Evolutionary conservation across 169 alveolate species (phyloP), one percentile per base, ranked within the genome.

Genomic region (Babesia sp.): DNA sequence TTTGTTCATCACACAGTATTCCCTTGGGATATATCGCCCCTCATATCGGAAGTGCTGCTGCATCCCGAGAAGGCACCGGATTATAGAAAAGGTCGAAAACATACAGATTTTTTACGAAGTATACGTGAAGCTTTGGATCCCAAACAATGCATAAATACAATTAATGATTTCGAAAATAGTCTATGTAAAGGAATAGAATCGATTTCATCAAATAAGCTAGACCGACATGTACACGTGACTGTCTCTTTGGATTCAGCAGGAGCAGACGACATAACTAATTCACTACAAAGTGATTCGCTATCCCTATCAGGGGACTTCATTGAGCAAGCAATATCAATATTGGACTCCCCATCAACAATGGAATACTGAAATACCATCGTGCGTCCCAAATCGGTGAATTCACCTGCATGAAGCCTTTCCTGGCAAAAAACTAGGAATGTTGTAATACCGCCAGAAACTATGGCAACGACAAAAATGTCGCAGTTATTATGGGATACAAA

Each of bases 1-100:
- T 89, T 89, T 81, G 91, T 84, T 16, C 90, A 89, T 55, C 93
- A 89, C 70, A 84, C 89, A 22, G 83, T 83, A n/a, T 84, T 84
- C 74, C 58, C 83, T 26, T 89, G 93, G 93, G 24, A 41, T 46
- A 72, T 82, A 16, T 73, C 90, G 44, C 84, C 85, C 0, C 69
- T 64, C 29, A 89, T 89, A 68, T 63, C 80, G n/a, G 60, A 83
- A 16, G 58, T 89, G 31, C 54, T 89, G 20, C 44, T 58, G 6
- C 78, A 70, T 28, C 93, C 93, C 2, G 22, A 18, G 5, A 84
- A 81, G 55, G 80, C 66, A 31, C 93, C 93, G 16, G 53, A 45
- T 12, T 89, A 89, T 63, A 41, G 93, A 37, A 53, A 64, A 18
- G 78, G 74, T 20, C 85, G 93, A 42, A 69, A 34, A 12, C 93